These are phyloP conservation scores for Xylaria curta DNA, from an alignment of 495 filamentous ascomycete species.

Conservation along the genomic window DNA sequence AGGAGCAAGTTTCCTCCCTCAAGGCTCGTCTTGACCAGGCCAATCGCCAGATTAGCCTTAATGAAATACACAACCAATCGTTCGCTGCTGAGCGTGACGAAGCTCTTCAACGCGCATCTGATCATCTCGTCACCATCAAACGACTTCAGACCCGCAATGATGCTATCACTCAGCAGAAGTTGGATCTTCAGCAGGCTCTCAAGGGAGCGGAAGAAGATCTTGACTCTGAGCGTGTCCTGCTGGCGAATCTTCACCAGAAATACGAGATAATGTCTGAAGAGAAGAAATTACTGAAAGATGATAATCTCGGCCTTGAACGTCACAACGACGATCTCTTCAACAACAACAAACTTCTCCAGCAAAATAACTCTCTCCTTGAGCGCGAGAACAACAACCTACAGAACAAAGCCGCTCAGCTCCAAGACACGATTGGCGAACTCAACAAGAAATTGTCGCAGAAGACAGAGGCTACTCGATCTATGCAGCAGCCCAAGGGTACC, in stretches of 20 bases:
- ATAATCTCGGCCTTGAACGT: constrained; percentile 51
- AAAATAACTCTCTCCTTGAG: constrained; percentile 45
- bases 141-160: constrained; percentile 45
- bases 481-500: constrained; percentile 39
- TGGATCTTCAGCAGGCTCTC: constrained; percentile 47
- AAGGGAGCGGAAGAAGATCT: constrained; percentile 45
- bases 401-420: constrained; percentile 44
- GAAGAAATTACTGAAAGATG: constrained; percentile 46
- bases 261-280: constrained; percentile 38
- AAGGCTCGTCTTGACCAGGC: constrained; percentile 53
- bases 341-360: constrained; percentile 53
- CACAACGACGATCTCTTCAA: constrained; percentile 55
- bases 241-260: constrained; percentile 43
- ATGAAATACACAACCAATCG: constrained; percentile 54
- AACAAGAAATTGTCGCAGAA: constrained; percentile 39
- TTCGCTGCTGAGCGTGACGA: constrained; percentile 54
- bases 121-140: constrained; percentile 52
- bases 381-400: constrained; percentile 42
- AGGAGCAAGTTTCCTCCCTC: constrained; percentile 50
- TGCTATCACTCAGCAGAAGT: constrained; percentile 40
- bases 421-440: constrained; percentile 46
- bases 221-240: constrained; percentile 41
- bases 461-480: constrained; percentile 31
- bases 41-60: constrained; percentile 51
- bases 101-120: constrained; percentile 49